Percentiles rank a stretch among this genome's conserved stretches.
These are phyloP conservation scores for Coemansia interrupta DNA, from an alignment of 192 early-diverging fungal species.

Conservation along the genomic window DNA sequence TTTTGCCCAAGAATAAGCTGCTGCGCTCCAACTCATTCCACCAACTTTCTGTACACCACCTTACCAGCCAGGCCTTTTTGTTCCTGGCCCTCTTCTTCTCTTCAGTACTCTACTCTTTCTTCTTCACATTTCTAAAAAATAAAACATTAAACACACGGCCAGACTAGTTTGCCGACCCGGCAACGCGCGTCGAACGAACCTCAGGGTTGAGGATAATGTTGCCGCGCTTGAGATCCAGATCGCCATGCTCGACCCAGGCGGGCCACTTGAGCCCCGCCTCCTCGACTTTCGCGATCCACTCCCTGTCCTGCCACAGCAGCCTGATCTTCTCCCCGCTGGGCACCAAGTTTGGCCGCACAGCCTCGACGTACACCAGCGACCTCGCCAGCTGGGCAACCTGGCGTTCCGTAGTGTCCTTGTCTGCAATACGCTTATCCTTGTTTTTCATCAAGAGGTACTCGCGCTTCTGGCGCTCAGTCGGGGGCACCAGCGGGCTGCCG, in stretches of 20 bases:
- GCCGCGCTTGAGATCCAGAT: constrained; percentile 41
- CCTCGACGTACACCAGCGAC: constrained; percentile 37
- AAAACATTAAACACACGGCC: neutral
- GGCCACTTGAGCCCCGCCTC: constrained; percentile 37
- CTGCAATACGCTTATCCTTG: constrained; percentile 23
- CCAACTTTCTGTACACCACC: constrained; percentile 11
- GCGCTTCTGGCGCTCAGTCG: constrained; percentile 6
- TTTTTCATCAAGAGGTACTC: constrained; percentile 19
- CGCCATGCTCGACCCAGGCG: constrained; percentile 34
- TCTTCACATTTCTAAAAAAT: neutral
- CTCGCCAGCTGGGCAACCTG: constrained; percentile 47
- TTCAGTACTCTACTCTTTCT: neutral
- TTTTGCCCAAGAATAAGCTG: constrained; percentile 78
- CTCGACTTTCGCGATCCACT: constrained; percentile 28
- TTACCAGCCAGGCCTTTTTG: no score
- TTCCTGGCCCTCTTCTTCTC: neutral
- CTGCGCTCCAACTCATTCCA: constrained; percentile 13
- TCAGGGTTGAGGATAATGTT: constrained; percentile 40
- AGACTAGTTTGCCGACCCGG: neutral
- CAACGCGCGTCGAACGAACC: constrained; percentile 6
- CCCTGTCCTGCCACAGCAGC: constrained; percentile 37
- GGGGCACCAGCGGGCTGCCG: constrained; percentile 30
- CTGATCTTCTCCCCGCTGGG: constrained; percentile 1
- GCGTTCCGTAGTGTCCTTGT: constrained; percentile 41
- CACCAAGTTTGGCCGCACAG: constrained; percentile 8